phyloP scores from a whole-genome alignment of 495 filamentous ascomycete genomes.

The Trichoderma gamsii region DNA sequence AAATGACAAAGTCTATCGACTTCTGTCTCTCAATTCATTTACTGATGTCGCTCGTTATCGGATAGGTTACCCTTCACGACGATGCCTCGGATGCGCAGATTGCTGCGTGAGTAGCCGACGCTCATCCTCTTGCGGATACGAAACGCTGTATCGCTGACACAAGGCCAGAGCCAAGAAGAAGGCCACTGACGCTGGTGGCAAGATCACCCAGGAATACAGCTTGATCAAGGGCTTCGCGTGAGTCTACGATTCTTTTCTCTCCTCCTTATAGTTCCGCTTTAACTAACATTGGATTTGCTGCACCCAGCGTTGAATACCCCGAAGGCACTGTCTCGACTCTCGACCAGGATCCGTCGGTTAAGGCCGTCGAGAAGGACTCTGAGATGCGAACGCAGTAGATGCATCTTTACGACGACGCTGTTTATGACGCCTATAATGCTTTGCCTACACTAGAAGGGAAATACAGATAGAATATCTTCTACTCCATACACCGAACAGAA shows the following conservation, averaged over 20 bases:
- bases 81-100: slow-evolving; percentile 55
- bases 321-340: slow-evolving; percentile 58
- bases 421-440: not conserved
- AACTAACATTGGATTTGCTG: slow-evolving; percentile 2
- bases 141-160: slow-evolving; percentile 15
- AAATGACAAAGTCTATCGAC: slow-evolving; percentile 4
- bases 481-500: too few species aligned
- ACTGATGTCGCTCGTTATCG: not conserved
- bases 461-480: not conserved
- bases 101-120: slow-evolving; percentile 45
- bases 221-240: slow-evolving; percentile 92
- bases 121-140: not conserved
- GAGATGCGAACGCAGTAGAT: slow-evolving; percentile 66
- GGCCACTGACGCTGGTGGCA: slow-evolving; percentile 64
- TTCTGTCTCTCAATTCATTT: not conserved
- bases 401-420: not conserved
- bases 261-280: too few species aligned
- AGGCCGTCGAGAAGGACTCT: slow-evolving; percentile 64
- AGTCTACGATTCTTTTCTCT: slow-evolving; percentile 24
- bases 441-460: slow-evolving; percentile 1
- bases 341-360: slow-evolving; percentile 58
- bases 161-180: slow-evolving; percentile 62
- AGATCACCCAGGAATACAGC: slow-evolving; percentile 73
- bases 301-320: slow-evolving; percentile 63
- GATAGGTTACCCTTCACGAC: slow-evolving; percentile 72